Percentiles rank a stretch among this genome's conserved stretches.
Evolutionary conservation across 2,329 filamentous ascomycete genomes (phyloP).

Genomic region (Rhinocladiella mackenziei): DNA sequence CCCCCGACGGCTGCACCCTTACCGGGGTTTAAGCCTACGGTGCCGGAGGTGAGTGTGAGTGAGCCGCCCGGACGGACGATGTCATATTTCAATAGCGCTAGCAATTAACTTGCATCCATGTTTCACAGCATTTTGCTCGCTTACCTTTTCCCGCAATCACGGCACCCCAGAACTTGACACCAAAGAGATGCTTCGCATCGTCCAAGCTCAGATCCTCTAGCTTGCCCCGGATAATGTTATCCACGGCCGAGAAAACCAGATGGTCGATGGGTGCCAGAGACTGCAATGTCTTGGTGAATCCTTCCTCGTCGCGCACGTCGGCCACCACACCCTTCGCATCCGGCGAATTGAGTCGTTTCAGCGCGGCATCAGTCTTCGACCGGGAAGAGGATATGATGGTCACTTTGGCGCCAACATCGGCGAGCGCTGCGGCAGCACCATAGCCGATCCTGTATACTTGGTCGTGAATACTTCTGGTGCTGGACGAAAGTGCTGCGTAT

Average conservation of each 20-base stretch:
- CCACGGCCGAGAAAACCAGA: slow-evolving; percentile 55
- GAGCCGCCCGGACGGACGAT: slow-evolving; percentile 23
- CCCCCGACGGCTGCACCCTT: slow-evolving; percentile 50
- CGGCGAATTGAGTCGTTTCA: slow-evolving; percentile 40
- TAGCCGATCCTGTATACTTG: slow-evolving; percentile 42
- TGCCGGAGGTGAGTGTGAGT: slow-evolving; percentile 55
- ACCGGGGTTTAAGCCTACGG: slow-evolving; percentile 49
- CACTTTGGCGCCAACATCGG: slow-evolving; percentile 54
- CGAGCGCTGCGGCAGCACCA: slow-evolving; percentile 55
- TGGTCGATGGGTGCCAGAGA: slow-evolving; percentile 47
- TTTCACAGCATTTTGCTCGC: background rate
- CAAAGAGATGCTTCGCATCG: slow-evolving; percentile 21
- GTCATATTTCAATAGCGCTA: slow-evolving; percentile 18
- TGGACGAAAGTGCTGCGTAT: background rate
- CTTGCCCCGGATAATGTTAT: slow-evolving; percentile 31
- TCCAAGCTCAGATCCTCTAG: slow-evolving; percentile 20
- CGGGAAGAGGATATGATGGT: slow-evolving; percentile 56
- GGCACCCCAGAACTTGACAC: slow-evolving; percentile 26
- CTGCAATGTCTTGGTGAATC: slow-evolving; percentile 11
- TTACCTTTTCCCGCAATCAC: slow-evolving; percentile 19
- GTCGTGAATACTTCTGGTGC: background rate
- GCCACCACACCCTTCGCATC: slow-evolving; percentile 18
- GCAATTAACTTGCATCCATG: no score
- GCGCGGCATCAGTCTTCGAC: slow-evolving; percentile 45
- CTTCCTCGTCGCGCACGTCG: slow-evolving; percentile 21